These are phyloP conservation scores for Fusarium aywerte DNA, from an alignment of 2,329 filamentous ascomycete species.

Conservation along the genomic window DNA sequence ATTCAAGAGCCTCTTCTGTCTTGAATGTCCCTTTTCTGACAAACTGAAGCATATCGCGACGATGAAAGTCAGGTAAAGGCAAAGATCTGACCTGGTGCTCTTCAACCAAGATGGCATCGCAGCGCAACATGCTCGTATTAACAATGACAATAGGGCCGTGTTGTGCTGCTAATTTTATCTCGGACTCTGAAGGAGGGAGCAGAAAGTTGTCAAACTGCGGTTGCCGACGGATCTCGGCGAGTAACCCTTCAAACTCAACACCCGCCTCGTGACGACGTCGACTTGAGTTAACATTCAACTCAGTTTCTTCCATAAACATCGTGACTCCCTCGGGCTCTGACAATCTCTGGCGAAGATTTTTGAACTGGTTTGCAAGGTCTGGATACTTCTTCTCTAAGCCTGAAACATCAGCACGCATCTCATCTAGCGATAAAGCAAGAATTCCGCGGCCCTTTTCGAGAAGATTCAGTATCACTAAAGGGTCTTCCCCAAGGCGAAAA, in stretches of 20 bases:
- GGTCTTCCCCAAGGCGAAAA: neutral
- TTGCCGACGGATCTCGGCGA: neutral
- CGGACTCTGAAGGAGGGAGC: fast-evolving
- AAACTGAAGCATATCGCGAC: neutral
- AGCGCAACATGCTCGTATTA: neutral
- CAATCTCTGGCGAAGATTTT: too few relatives aligned
- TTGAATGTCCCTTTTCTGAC: neutral
- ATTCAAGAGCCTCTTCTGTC: neutral
- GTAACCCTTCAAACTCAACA: neutral
- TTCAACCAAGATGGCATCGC: neutral
- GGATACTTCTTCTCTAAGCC: neutral
- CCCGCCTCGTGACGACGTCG: neutral
- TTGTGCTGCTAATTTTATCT: fast-evolving
- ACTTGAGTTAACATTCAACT: too few relatives aligned
- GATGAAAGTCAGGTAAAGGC: neutral
- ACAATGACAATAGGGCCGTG: neutral
- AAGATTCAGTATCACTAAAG: neutral
- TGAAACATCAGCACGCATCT: neutral
- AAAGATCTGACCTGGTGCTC: neutral
- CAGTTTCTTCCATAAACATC: too few relatives aligned
- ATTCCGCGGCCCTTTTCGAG: neutral
- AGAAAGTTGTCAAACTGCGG: neutral
- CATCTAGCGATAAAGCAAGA: neutral
- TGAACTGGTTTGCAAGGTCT: too few relatives aligned
- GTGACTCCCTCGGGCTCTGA: too few relatives aligned